Conservation (phyloP, 2,329 filamentous ascomycete species). For the Fusarium sp. region DNA sequence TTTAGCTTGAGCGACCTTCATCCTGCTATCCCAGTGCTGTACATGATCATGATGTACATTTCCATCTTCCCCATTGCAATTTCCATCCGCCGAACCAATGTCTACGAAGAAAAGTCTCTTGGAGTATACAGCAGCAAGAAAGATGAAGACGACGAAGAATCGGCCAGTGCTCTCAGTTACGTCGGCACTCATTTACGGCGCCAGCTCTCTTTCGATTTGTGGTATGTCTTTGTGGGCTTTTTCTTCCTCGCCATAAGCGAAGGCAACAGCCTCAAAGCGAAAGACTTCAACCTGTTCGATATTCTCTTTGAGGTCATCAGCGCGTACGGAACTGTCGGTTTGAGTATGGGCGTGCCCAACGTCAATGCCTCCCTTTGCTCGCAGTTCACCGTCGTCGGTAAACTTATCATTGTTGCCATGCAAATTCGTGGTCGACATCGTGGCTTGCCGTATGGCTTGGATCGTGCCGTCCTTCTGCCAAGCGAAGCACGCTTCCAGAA, state of each 20-base stretch:
- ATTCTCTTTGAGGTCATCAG: constrained; percentile 88
- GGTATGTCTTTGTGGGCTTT: constrained; percentile 94
- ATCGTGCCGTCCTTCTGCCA: constrained; percentile 70
- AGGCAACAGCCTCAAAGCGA: constrained; percentile 73
- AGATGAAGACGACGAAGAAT: constrained; percentile 60
- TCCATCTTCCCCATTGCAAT: constrained; percentile 98
- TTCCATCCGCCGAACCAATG: constrained; percentile 91
- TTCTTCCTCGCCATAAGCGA: constrained; percentile 95
- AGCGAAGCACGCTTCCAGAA: constrained; percentile 67
- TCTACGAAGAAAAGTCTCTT: constrained; percentile 91
- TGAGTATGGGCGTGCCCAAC: constrained; percentile 84
- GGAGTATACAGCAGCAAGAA: constrained; percentile 74
- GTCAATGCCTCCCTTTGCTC: constrained; percentile 84
- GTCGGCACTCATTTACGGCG: constrained; percentile 91
- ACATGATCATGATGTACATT: constrained; percentile 99
- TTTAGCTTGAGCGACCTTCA: constrained; percentile 83
- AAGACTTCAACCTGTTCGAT: constrained; percentile 75
- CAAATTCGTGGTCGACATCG: constrained; percentile 77
- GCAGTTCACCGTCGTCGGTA: constrained; percentile 81
- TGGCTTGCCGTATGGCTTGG: constrained; percentile 74
- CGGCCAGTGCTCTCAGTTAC: constrained; percentile 77
- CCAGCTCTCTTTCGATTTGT: constrained; percentile 96
- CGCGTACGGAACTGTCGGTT: constrained; percentile 92
- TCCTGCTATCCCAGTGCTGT: constrained; percentile 91
- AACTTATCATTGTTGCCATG: constrained; percentile 76